Conservation (phyloP, 495 filamentous ascomycete genomes). For the Aspergillus incahuasiensis region DNA sequence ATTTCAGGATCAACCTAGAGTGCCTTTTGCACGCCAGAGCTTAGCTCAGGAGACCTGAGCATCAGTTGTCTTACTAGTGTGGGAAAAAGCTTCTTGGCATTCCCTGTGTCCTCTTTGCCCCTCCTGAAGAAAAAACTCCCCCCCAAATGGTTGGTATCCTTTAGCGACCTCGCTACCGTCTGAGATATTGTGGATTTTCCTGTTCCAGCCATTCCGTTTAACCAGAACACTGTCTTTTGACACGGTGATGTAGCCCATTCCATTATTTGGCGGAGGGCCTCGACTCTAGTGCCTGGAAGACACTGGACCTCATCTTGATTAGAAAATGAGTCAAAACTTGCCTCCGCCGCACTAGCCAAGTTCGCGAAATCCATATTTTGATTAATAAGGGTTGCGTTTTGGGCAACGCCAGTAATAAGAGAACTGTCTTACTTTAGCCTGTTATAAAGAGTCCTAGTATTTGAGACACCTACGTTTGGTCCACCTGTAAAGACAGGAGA, state of each 20-base stretch:
- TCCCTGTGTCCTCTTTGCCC: background rate
- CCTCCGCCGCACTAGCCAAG: background rate
- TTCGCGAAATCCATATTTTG: background rate
- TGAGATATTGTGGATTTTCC: conserved; percentile 2
- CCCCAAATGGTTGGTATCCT: background rate
- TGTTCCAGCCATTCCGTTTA: background rate
- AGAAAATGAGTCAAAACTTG: background rate
- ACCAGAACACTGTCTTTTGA: background rate
- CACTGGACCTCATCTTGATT: background rate
- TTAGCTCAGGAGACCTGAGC: background rate
- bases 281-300: background rate
- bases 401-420: background rate
- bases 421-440: background rate
- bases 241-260: background rate
- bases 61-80: background rate
- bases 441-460: background rate
- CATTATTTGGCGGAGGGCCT: background rate
- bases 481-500: conserved; percentile 24
- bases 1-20: conserved; percentile 36
- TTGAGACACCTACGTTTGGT: conserved; percentile 36
- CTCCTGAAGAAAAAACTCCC: background rate
- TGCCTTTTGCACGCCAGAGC: background rate
- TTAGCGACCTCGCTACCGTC: background rate
- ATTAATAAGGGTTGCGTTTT: too few species aligned
- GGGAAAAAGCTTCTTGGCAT: background rate